Conservation (phyloP, 352 stramenopile species). For the Phytophthora meadii region DNA sequence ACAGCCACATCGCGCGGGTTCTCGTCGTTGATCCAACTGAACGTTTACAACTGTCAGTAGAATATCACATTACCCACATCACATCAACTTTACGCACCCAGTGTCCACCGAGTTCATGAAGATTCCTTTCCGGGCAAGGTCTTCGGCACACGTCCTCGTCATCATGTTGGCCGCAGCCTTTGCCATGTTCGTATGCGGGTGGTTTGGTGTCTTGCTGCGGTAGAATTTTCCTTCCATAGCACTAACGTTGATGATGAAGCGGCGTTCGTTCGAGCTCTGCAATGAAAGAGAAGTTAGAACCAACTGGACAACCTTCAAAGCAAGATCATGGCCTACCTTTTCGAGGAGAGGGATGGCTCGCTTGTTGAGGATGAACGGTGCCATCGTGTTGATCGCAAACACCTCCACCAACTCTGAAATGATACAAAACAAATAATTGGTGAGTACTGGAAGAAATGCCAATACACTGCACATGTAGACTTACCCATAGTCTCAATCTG, state of each 20-base stretch:
- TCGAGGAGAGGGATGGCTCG: constrained; percentile 68
- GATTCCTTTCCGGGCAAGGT: constrained; percentile 88
- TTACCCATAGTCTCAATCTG: constrained; percentile 77
- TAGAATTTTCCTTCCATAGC: constrained; percentile 98
- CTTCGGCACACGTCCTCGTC: constrained; percentile 91
- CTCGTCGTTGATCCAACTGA: constrained; percentile 96
- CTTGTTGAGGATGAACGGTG: constrained; percentile 95
- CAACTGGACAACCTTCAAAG: neutral
- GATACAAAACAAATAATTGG: constrained; percentile 6
- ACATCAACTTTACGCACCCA: neutral
- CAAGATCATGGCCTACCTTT: constrained; percentile 39
- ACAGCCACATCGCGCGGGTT: constrained; percentile 93
- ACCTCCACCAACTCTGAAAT: constrained; percentile 76
- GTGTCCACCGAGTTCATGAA: constrained; percentile 97
- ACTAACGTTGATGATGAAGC: constrained; percentile 95
- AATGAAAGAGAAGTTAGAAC: constrained; percentile 10
- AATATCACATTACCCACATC: neutral
- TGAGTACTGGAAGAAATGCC: neutral
- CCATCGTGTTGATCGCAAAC: constrained; percentile 94
- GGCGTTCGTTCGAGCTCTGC: constrained; percentile 53
- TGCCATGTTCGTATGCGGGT: constrained; percentile 97
- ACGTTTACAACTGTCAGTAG: neutral
- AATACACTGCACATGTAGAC: constrained; percentile 5
- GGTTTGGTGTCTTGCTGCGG: constrained; percentile 93
- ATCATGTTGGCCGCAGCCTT: constrained; percentile 98